Evolutionary conservation across 768 basidiomycete species (phyloP), one percentile per base, ranked within the genome.

Genomic region (Lepiota venenata): DNA sequence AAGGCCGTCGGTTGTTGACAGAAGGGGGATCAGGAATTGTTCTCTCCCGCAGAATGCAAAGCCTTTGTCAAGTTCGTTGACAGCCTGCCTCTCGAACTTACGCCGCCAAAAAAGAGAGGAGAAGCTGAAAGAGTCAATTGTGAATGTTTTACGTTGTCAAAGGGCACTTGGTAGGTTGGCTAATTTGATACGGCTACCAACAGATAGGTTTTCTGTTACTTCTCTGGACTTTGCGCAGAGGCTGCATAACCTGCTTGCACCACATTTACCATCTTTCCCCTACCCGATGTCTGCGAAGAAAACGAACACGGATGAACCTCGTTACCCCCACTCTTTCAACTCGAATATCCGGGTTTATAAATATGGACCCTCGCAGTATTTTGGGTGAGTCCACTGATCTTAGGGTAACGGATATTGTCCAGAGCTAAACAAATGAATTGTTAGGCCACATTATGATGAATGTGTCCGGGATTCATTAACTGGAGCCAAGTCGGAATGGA

Each of bases 331-430:
- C 61, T 84, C 81, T 1, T 76, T 87, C 52, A 91, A 90, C 66
- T 78, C 84, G 1, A 89, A 90, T 63, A 89, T 91, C 29, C 73
- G 89, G 25, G 65, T 89, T 56, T 89, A 89, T 66, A 84, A 83
- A 59, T 90, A 88, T 63, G 74, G 75, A 2, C 69, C 79, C 21
- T 73, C 73, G 0, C 84, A 87, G 57, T 79, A 84, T 67, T 90
- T 91, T 66, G 85, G 86, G 77, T 74, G 25, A 18, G 72, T 66
- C 2, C 0, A 44, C 16, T 32, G 45, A 25, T 12, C 14, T 27
- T 47, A 16, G 5, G 25, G 25, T 25, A 5, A 5, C 15, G n/a
- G 12, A 40, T 29, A 27, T 9, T 43, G 21, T 36, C 25, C 48
- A 20, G 18, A 35, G 18, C 43, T 42, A 21, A 40, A 9, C 46